Evolutionary conservation across 305 asterid species (phyloP), one percentile per base, ranked within the genome.

Genomic region (Fraxinus paxiana): DNA sequence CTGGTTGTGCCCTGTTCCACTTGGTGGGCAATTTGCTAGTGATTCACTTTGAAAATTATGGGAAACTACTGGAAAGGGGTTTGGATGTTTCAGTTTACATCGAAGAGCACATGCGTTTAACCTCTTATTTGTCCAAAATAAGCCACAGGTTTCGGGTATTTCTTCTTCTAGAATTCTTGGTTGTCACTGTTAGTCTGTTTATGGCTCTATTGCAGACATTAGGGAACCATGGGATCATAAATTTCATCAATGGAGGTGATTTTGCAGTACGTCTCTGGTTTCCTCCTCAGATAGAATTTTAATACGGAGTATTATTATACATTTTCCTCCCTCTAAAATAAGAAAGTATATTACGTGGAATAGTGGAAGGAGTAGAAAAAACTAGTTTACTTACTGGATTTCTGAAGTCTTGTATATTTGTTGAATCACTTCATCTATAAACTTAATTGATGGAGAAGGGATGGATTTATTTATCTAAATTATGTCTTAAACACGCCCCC

Each of bases 91-190:
- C 92, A 5, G 84, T 87, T 82, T 90, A 90, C 87, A 90, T 93
- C 2, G 91, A 93, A 80, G 97, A 91, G 83, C 97, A 93, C 88
- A 88, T 88, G 92, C 88, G 67, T 67, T 90, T 93, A n/a, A 85
- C 88, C 13, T 73, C 85, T 33, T 88, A 85, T 83, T 80, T 90
- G 13, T 93, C 97, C 1, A 93, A 90, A 85, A 90, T 93, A 85
- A 93, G 97, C 79, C 97, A 92, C 84, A 86, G 95, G 79, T 93
- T 93, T 76, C 85, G 97, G 71, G 76, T 89, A 59, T 93, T 91
- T 89, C 93, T 93, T 77, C 92, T 93, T n/a, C 82, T 92, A 78
- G 94, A 91, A 84, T 93, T 93, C 88, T 80, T 92, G 17, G 75
- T 86, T 76, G 82, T 93, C 83, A 84, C 95, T 22, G 94, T 90